Conservation (phyloP, 2,329 filamentous ascomycete genomes). For the Fusarium neocosmosporiellum region DNA sequence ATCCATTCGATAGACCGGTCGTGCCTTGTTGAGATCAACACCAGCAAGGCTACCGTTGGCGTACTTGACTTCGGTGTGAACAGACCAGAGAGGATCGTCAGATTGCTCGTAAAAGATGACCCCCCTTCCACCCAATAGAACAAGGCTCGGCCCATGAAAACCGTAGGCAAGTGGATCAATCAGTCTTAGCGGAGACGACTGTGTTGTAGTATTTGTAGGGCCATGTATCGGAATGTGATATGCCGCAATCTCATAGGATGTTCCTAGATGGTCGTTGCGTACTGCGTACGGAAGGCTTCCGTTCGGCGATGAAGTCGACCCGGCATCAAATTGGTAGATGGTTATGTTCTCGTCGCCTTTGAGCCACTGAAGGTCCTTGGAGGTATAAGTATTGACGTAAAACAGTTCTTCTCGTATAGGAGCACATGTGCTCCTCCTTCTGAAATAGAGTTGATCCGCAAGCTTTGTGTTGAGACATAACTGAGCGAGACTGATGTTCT, state of each 20-base stretch:
- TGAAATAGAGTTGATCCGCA: neutral
- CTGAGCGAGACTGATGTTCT: neutral
- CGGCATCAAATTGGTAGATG: neutral
- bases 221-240: neutral
- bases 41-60: neutral
- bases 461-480: neutral
- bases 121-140: neutral
- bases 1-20: neutral
- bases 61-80: neutral
- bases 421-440: neutral
- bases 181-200: neutral
- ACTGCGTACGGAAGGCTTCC: neutral
- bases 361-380: neutral
- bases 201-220: neutral
- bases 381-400: neutral
- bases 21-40: neutral
- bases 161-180: neutral
- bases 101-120: neutral
- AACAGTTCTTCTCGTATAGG: neutral
- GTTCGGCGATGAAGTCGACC: neutral
- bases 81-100: neutral
- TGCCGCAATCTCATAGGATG: neutral
- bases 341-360: neutral
- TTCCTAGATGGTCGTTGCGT: neutral
- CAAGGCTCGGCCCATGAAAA: neutral